Conservation (phyloP, 441 rosid genomes). For the Biscutella laevigata region DNA sequence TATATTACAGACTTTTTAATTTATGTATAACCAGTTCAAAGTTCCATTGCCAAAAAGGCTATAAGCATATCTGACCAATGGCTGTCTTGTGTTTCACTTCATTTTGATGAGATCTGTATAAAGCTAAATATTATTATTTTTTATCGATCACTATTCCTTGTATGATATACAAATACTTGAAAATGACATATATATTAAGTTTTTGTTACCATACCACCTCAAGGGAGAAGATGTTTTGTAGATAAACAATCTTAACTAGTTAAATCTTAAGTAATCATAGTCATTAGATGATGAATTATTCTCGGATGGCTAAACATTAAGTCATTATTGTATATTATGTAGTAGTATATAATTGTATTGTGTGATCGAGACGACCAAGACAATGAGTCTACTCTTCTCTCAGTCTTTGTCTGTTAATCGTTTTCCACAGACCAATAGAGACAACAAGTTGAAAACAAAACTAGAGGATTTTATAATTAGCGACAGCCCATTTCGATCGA, state of each 20-base stretch:
- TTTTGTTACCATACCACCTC: background rate
- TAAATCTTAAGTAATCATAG: too few species aligned
- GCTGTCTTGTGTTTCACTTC: too few species aligned
- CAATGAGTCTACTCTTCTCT: background rate
- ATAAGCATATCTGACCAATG: slow-evolving; percentile 3
- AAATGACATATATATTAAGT: too few species aligned
- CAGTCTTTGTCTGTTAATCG: background rate
- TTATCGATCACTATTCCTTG: too few species aligned
- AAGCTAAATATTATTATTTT: too few species aligned
- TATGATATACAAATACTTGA: too few species aligned
- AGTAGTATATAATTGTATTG: background rate
- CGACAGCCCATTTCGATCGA: slow-evolving; percentile 8
- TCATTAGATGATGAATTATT: too few species aligned
- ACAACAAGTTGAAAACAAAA: slow-evolving; percentile 7
- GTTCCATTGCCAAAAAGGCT: background rate
- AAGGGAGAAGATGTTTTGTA: background rate
- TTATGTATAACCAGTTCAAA: background rate
- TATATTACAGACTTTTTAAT: slow-evolving; percentile 13
- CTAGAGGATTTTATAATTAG: background rate
- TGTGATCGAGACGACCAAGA: background rate
- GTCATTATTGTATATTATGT: background rate
- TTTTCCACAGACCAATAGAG: slow-evolving; percentile 3
- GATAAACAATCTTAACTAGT: too few species aligned
- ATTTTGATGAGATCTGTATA: too few species aligned
- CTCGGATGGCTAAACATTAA: background rate